Evolutionary conservation across 1,284 basidiomycete species (phyloP).

Genomic region (Ceratobasidium sp.): DNA sequence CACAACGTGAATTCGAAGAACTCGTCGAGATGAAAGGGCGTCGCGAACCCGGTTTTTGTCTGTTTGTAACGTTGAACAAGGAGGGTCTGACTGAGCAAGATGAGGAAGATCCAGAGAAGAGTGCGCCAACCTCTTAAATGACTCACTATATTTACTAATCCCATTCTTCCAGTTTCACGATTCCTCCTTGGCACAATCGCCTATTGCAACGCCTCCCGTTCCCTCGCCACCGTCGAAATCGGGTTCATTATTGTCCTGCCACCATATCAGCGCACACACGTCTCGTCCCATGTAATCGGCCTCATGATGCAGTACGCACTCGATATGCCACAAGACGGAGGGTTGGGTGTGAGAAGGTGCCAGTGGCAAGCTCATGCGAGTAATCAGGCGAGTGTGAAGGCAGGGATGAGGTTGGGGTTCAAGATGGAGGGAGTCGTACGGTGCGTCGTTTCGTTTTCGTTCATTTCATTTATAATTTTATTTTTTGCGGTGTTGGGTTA

Average conservation of each 20-base stretch:
- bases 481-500: no score
- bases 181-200: constrained; percentile 49
- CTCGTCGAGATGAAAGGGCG: no score
- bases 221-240: constrained; percentile 48
- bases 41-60: no score
- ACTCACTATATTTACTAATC: background rate
- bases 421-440: constrained; percentile 64
- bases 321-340: constrained; percentile 59
- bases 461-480: background rate
- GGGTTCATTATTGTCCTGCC: constrained; percentile 51
- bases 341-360: constrained; percentile 70
- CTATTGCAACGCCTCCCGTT: constrained; percentile 47
- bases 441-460: background rate
- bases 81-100: background rate
- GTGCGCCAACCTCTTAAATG: background rate
- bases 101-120: constrained; percentile 2
- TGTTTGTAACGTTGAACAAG: constrained; percentile 48
- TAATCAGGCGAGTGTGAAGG: constrained; percentile 63
- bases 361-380: constrained; percentile 68
- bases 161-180: background rate
- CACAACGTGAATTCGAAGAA: no score
- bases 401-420: constrained; percentile 72
- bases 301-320: constrained; percentile 67
- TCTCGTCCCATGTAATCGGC: constrained; percentile 69
- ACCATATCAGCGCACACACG: constrained; percentile 70